Conservation (phyloP, 2,329 filamentous ascomycete genomes). For the Exophiala calicioides region DNA sequence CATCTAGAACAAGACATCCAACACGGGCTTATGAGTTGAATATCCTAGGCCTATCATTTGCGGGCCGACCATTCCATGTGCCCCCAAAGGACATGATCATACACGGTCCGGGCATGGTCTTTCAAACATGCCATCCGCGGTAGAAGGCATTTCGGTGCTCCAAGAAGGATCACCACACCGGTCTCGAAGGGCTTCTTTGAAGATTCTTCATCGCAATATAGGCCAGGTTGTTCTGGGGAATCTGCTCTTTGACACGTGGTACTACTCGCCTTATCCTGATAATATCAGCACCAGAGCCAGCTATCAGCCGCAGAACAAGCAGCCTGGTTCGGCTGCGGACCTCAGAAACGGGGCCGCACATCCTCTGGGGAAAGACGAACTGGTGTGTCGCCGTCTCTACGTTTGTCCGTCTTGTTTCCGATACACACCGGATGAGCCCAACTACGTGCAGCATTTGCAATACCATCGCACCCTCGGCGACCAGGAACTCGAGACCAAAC, state of each 20-base stretch:
- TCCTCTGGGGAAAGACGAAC: constrained; percentile 10
- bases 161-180: constrained; percentile 29
- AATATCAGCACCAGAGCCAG: constrained; percentile 41
- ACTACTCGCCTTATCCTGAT: constrained; percentile 84
- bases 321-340: constrained; percentile 34
- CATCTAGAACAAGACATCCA: too few species aligned
- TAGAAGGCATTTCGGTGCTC: constrained; percentile 18
- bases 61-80: too few species aligned
- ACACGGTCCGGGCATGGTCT: neutral
- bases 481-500: constrained; percentile 20
- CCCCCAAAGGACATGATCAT: neutral
- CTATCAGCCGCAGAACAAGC: constrained; percentile 33
- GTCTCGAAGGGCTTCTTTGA: constrained; percentile 25
- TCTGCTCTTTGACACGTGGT: constrained; percentile 85
- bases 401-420: constrained; percentile 95
- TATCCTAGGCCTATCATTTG: too few species aligned
- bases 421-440: constrained; percentile 61
- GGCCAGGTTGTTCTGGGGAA: constrained; percentile 83
- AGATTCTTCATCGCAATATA: constrained; percentile 64
- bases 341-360: constrained; percentile 26
- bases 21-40: too few species aligned
- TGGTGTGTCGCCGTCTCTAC: constrained; percentile 16
- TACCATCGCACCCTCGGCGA: constrained; percentile 38
- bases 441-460: constrained; percentile 53
- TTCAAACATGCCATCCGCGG: constrained; percentile 17